Evolutionary conservation across 331 rosid genomes (phyloP).

Genomic region (Stylosanthes scabra): DNA sequence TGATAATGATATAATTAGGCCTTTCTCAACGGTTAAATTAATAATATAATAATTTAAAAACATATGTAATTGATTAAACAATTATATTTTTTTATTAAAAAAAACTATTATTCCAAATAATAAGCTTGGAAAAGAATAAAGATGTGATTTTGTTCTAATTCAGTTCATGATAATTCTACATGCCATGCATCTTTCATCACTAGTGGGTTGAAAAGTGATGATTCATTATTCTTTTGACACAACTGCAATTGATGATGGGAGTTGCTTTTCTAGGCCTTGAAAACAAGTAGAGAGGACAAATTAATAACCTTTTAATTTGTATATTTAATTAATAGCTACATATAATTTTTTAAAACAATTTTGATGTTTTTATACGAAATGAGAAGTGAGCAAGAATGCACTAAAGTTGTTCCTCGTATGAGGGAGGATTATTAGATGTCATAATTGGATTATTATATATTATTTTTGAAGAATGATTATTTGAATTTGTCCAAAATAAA

Average conservation of each 20-base stretch:
- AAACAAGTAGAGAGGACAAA: slow-evolving; percentile 5
- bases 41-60: slow-evolving; percentile 2
- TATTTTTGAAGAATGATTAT: slow-evolving; percentile 3
- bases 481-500: slow-evolving; percentile 1
- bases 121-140: background rate
- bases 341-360: too few species aligned
- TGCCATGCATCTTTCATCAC: slow-evolving; percentile 3
- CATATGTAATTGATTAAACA: background rate
- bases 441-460: background rate
- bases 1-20: background rate
- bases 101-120: background rate
- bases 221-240: slow-evolving; percentile 24
- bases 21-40: background rate
- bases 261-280: slow-evolving; percentile 34
- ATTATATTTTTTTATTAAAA: too few species aligned
- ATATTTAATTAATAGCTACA: slow-evolving; percentile 8
- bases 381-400: slow-evolving; percentile 19
- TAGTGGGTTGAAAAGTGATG: slow-evolving; percentile 43
- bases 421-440: background rate
- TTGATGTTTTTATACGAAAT: background rate
- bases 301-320: background rate
- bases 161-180: slow-evolving; percentile 9
- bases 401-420: background rate
- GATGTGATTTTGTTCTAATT: slow-evolving; percentile 14
- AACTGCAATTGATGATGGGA: slow-evolving; percentile 2